phyloP scores from a whole-genome alignment of 345 rosid species.

The Brassica juncea region DNA sequence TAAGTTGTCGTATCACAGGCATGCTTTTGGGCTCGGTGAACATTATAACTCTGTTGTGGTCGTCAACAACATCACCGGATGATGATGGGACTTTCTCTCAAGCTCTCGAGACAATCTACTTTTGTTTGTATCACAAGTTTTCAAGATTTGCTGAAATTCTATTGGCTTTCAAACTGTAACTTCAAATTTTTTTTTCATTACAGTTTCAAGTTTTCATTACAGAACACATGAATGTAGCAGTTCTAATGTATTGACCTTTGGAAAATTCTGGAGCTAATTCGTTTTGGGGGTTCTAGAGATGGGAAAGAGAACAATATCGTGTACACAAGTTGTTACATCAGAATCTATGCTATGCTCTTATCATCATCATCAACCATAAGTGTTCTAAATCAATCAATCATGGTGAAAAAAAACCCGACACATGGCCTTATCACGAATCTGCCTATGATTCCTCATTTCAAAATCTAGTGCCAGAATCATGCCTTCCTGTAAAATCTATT shows the following conservation, averaged over 20 bases:
- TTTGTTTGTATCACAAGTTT: slow-evolving; percentile 29
- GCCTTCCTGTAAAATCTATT: slow-evolving; percentile 13
- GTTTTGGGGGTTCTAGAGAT: slow-evolving; percentile 1
- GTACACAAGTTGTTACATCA: slow-evolving; percentile 19
- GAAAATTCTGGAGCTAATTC: slow-evolving; percentile 22
- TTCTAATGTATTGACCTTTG: slow-evolving; percentile 33
- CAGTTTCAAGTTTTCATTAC: slow-evolving; percentile 17
- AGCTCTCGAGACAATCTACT: slow-evolving; percentile 9
- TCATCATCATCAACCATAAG: slow-evolving; percentile 22
- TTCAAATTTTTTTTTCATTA: slow-evolving; percentile 8
- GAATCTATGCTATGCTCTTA: slow-evolving; percentile 37
- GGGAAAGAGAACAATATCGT: neutral
- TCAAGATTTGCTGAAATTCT: neutral
- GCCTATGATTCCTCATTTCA: slow-evolving; percentile 30
- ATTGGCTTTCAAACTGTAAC: slow-evolving; percentile 26
- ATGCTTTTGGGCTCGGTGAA: slow-evolving; percentile 64
- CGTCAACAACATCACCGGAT: neutral
- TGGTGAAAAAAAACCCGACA: slow-evolving; percentile 25
- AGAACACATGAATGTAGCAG: neutral
- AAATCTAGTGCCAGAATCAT: slow-evolving; percentile 36
- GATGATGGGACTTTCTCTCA: slow-evolving; percentile 3
- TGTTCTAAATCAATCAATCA: slow-evolving; percentile 15
- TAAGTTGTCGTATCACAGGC: slow-evolving; percentile 51
- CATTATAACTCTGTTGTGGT: slow-evolving; percentile 54
- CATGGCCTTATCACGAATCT: slow-evolving; percentile 41